A percentile compares a stretch with the other conserved stretches of the same genome.
phyloP scores from a whole-genome alignment of 1,284 basidiomycete genomes.

The Ceratobasidium sp. region DNA sequence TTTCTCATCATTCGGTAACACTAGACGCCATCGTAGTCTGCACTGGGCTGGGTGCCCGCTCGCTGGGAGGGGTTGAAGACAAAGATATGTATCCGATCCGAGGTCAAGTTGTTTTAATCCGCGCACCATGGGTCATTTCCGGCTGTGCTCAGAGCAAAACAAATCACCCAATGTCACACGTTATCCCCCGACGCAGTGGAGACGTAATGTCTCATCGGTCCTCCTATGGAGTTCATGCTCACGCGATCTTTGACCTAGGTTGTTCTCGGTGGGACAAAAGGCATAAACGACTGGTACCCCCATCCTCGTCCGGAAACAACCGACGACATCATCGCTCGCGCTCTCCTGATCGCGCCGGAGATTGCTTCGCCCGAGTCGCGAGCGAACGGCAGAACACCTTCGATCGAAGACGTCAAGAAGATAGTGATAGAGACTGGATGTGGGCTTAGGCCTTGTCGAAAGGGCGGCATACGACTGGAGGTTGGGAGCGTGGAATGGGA shows the following conservation, averaged over 20 bases:
- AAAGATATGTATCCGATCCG: conserved; percentile 60
- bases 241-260: conserved; percentile 60
- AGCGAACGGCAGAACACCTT: conserved; percentile 63
- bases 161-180: conserved; percentile 69
- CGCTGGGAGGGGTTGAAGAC: conserved; percentile 66
- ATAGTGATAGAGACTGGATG: conserved; percentile 77
- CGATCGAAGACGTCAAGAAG: conserved; percentile 72
- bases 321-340: conserved; percentile 70
- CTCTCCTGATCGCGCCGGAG: conserved; percentile 73
- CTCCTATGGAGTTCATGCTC: conserved; percentile 51
- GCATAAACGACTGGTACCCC: conserved; percentile 73
- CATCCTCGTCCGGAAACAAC: conserved; percentile 64
- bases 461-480: conserved; percentile 65
- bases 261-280: conserved; percentile 75
- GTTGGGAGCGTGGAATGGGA: conserved; percentile 55
- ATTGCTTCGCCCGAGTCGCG: conserved; percentile 69
- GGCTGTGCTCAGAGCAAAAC: conserved; percentile 63
- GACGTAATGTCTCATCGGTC: conserved; percentile 64
- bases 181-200: conserved; percentile 77
- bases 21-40: conserved; percentile 45
- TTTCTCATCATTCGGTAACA: conserved; percentile 72
- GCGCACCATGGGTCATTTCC: conserved; percentile 64
- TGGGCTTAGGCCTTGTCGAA: conserved; percentile 65
- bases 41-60: conserved; percentile 68
- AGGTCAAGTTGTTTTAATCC: conserved; percentile 33